Evolutionary conservation across 257 asterid species (phyloP).

Genomic region (Solanum megistacrolobum): DNA sequence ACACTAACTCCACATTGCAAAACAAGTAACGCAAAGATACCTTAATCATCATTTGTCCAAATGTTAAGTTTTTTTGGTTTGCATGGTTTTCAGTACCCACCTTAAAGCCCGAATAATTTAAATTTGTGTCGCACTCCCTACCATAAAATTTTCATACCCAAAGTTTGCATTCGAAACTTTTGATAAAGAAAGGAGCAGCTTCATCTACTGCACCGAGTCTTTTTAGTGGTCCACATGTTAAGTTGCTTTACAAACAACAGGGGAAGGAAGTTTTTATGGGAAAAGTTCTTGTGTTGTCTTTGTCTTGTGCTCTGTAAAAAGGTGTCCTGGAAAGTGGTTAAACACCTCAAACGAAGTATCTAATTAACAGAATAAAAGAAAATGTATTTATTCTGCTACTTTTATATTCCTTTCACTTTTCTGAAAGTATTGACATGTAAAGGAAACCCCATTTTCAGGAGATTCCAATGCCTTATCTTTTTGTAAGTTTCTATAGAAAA

Average conservation of each 20-base stretch:
- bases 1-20: background rate
- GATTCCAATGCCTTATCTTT: slow-evolving; percentile 1
- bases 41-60: slow-evolving; percentile 5
- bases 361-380: background rate
- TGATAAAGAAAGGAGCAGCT: background rate
- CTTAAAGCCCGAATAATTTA: accelerated
- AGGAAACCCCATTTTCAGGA: background rate
- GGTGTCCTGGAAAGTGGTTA: slow-evolving; percentile 13
- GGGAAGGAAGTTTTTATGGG: slow-evolving; percentile 21
- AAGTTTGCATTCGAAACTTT: too few species aligned
- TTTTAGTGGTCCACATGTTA: slow-evolving; percentile 1
- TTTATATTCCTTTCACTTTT: background rate
- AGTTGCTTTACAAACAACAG: slow-evolving; percentile 23
- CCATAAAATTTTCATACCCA: too few species aligned
- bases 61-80: background rate
- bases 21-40: background rate
- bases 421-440: background rate
- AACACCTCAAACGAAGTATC: background rate
- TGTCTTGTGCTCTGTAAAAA: slow-evolving; percentile 11
- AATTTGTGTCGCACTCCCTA: too few species aligned
- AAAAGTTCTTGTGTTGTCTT: slow-evolving; percentile 3
- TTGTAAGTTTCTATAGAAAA: slow-evolving; percentile 1
- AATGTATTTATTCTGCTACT: background rate
- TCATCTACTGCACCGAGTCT: background rate
- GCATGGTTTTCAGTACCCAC: background rate